These are phyloP conservation scores for Salix caprea DNA, from an alignment of 345 rosid genomes.

Conservation along the genomic window DNA sequence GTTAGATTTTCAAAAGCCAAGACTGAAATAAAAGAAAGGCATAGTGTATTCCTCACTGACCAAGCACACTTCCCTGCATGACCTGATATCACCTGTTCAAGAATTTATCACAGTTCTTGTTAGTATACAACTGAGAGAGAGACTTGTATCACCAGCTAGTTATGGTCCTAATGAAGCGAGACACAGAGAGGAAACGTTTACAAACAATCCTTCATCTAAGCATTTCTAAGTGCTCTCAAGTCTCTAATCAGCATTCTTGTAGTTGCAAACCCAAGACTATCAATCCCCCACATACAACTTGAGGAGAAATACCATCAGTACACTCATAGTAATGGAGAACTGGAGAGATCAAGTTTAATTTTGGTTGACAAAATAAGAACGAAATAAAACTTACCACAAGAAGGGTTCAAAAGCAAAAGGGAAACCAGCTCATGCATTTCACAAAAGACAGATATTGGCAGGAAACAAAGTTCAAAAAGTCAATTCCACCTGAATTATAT, in stretches of 20 bases:
- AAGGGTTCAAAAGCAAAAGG: not conserved
- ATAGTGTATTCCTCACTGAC: slow-evolving; percentile 30
- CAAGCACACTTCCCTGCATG: slow-evolving; percentile 38
- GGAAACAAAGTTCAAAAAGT: not conserved
- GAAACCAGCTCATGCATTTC: not conserved
- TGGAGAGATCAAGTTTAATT: not conserved
- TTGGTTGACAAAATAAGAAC: not conserved
- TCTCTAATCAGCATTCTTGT: not conserved
- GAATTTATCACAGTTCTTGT: not conserved
- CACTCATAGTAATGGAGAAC: not conserved
- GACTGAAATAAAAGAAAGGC: not conserved
- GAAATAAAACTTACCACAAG: not conserved
- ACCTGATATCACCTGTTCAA: slow-evolving; percentile 34
- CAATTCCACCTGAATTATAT: not conserved
- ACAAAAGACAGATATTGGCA: not conserved
- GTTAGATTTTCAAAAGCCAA: slow-evolving; percentile 1
- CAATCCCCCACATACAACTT: not conserved
- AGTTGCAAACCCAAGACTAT: not conserved
- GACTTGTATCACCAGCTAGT: not conserved
- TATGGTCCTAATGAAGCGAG: not conserved
- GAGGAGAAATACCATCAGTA: not conserved
- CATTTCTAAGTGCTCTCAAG: not conserved
- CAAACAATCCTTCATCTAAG: not conserved
- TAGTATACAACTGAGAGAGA: not conserved
- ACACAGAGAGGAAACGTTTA: not conserved